These are phyloP conservation scores for Sonneratia caseolaris DNA, from an alignment of 345 rosid genomes.

Conservation along the genomic window DNA sequence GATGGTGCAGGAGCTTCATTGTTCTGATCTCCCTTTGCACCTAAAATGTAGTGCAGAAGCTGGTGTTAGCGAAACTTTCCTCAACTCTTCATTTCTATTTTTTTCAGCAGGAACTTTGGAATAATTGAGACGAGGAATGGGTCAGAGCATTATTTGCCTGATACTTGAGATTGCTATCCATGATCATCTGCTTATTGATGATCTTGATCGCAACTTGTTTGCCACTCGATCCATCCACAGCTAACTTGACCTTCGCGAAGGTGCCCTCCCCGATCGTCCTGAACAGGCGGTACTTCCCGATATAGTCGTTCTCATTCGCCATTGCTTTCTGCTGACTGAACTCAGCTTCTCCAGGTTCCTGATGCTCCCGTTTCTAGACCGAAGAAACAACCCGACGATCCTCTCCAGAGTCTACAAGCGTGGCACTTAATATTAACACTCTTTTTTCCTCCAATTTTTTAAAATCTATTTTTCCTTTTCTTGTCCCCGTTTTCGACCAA, in stretches of 20 bases:
- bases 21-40: slow-evolving; percentile 74
- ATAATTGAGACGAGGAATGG: background rate
- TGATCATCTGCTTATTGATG: slow-evolving; percentile 56
- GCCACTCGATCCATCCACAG: slow-evolving; percentile 45
- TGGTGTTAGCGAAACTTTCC: background rate
- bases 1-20: slow-evolving; percentile 84
- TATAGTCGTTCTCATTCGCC: slow-evolving; percentile 32
- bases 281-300: slow-evolving; percentile 63
- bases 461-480: too few relatives aligned
- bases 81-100: background rate
- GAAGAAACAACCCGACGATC: too few relatives aligned
- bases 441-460: too few relatives aligned
- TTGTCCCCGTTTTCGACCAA: too few relatives aligned
- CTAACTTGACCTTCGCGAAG: slow-evolving; percentile 86
- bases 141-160: slow-evolving; percentile 30
- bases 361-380: too few relatives aligned
- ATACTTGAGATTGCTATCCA: slow-evolving; percentile 56
- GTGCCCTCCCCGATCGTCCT: slow-evolving; percentile 80
- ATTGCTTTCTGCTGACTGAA: slow-evolving; percentile 8
- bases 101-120: background rate
- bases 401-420: background rate
- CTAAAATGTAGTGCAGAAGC: slow-evolving; percentile 20
- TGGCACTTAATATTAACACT: too few relatives aligned
- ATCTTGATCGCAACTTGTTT: slow-evolving; percentile 61
- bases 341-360: too few relatives aligned